Evolutionary conservation across 768 basidiomycete genomes (phyloP), one percentile per base, ranked within the genome.

Genomic region (Leccinum sublutescens): DNA sequence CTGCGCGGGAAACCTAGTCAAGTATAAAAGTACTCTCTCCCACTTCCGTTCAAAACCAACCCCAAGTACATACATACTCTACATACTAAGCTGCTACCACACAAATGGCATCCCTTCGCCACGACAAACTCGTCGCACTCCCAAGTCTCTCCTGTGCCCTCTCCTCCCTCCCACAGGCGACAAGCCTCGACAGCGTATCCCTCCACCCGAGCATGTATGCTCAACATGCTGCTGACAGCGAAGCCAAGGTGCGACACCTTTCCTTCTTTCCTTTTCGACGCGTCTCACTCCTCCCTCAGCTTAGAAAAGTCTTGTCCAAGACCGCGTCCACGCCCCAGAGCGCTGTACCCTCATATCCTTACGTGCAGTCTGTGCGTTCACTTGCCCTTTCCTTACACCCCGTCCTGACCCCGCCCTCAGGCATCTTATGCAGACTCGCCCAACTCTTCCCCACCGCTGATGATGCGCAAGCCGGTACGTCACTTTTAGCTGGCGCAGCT

Each of bases 131-230:
- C 66, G 79, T 89, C 74, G 79, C 89, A 14, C 84, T 88, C 64
- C 89, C 89, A n/a, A 85, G 83, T 65, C 76, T 91, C 50, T 85
- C 89, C 27, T 84, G 79, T 40, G 81, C 85, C 2, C 82, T 92
- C 55, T 83, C 86, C 54, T 77, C 84, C 1, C 79, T 91, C 40
- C 88, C 89, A 0, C 82, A 87, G 64, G 89, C 89, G 9, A 89
- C 84, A 66, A 87, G 81, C 74, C 78, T 92, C 54, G 80, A 83
- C 64, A 79, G 79, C 65, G 80, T 92, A 29, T 76, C 83, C 1
- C 76, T 92, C 1, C 89, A 91, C 73, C 84, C 83, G 1, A 82
- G 78, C 66, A 85, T 88, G 85, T 87, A 87, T 68, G 83, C 85
- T 1, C 81, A 83, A 58, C 82, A 83, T 36, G 83, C 84, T 34